A percentile compares a stretch with the other conserved stretches of the same genome.
Conservation (phyloP, 2,329 filamentous ascomycete genomes). For the Lachnellula cervina region DNA sequence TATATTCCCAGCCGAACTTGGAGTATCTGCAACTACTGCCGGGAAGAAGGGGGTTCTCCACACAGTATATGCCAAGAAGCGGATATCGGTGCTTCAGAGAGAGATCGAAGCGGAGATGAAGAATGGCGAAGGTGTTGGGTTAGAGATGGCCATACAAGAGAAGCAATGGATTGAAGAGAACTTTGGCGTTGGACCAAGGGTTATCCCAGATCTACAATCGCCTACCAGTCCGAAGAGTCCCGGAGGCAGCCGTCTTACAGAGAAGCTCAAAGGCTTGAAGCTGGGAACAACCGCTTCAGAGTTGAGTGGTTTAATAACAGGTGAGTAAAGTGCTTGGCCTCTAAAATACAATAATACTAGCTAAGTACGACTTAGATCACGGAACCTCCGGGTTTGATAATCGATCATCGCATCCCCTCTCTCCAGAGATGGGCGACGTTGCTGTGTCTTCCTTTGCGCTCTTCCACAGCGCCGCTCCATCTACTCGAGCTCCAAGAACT, state of each 20-base stretch:
- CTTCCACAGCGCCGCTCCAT: slow-evolving; percentile 45
- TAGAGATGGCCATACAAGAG: slow-evolving; percentile 80
- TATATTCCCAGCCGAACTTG: slow-evolving; percentile 75
- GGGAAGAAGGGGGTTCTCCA: slow-evolving; percentile 76
- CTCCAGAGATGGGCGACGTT: slow-evolving; percentile 58
- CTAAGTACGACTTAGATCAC: slow-evolving; percentile 6
- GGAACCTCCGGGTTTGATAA: not conserved
- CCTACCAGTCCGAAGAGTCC: slow-evolving; percentile 58
- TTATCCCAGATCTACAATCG: slow-evolving; percentile 31
- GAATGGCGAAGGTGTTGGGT: slow-evolving; percentile 76
- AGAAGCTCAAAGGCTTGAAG: slow-evolving; percentile 75
- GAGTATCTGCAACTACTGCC: slow-evolving; percentile 57
- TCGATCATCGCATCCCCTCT: slow-evolving; percentile 42
- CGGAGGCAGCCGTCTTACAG: slow-evolving; percentile 63
- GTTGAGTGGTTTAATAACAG: slow-evolving; percentile 47
- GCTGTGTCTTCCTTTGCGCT: slow-evolving; percentile 58
- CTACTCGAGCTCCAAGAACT: slow-evolving; percentile 39
- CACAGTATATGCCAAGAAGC: slow-evolving; percentile 84
- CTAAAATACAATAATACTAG: not conserved
- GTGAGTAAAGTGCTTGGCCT: slow-evolving; percentile 38
- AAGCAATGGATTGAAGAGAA: slow-evolving; percentile 80
- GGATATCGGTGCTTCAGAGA: slow-evolving; percentile 66
- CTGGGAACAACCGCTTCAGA: slow-evolving; percentile 69
- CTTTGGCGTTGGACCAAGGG: slow-evolving; percentile 44
- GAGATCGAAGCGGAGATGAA: slow-evolving; percentile 73